Percentiles rank a stretch among this genome's conserved stretches.
Conservation (phyloP, 495 filamentous ascomycete genomes). For the Physcia stellaris region DNA sequence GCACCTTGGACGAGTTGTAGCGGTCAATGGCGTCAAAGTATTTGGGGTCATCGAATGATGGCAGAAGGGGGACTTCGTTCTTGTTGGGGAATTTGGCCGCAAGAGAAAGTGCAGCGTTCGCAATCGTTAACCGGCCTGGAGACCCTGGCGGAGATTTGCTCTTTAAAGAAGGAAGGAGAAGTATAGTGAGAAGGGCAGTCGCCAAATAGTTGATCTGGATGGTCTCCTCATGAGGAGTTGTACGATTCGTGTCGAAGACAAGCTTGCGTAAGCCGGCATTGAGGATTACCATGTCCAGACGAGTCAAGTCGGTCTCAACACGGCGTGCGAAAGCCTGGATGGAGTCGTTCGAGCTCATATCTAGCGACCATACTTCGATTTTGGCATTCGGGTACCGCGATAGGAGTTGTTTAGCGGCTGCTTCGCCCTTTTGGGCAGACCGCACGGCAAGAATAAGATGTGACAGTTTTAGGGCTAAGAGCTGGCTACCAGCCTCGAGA, state of each 20-base stretch:
- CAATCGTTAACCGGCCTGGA: too few relatives aligned
- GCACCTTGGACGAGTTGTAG: constrained; percentile 12
- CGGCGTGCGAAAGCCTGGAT: constrained; percentile 17
- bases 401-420: constrained; percentile 13
- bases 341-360: constrained; percentile 18
- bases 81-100: background rate
- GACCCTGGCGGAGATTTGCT: constrained; percentile 13
- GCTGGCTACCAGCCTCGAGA: constrained; percentile 30
- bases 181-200: constrained; percentile 31
- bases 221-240: constrained; percentile 32
- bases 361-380: constrained; percentile 19
- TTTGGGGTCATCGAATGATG: background rate
- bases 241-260: constrained; percentile 9
- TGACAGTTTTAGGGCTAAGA: constrained; percentile 11
- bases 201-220: constrained; percentile 28
- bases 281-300: constrained; percentile 37
- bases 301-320: constrained; percentile 16
- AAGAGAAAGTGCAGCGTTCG: constrained; percentile 1
- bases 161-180: constrained; percentile 32
- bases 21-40: constrained; percentile 3
- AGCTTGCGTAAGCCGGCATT: constrained; percentile 34
- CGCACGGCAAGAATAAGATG: constrained; percentile 20
- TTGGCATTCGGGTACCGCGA: background rate
- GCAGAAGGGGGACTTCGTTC: background rate
- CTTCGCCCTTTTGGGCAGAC: constrained; percentile 12